A percentile compares a stretch with the other conserved stretches of the same genome.
Conservation (phyloP, 352 stramenopile genomes). For the Globisporangium nodosum region DNA sequence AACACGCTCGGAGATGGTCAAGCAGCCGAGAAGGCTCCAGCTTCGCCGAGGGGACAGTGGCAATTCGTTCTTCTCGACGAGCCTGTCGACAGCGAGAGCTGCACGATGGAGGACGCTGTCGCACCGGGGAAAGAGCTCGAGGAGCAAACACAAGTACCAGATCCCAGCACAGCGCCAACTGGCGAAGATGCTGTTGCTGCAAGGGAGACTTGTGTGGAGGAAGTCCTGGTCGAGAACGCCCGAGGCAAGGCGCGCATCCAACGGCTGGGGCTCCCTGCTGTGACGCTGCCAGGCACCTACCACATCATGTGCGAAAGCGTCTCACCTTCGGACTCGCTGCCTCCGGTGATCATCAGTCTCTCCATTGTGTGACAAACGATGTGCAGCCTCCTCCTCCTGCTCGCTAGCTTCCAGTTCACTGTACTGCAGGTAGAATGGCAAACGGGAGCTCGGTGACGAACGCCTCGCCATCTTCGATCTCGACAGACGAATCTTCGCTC, state of each 20-base stretch:
- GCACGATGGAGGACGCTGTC: background rate
- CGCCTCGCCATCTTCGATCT: conserved; percentile 24
- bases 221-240: conserved; percentile 16
- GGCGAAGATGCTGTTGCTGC: background rate
- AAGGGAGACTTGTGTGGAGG: conserved; percentile 13
- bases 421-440: conserved; percentile 19
- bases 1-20: background rate
- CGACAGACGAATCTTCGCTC: conserved; percentile 21
- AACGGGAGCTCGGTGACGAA: conserved; percentile 47
- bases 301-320: conserved; percentile 36
- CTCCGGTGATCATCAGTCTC: conserved; percentile 13
- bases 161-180: background rate
- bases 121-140: background rate
- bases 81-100: background rate
- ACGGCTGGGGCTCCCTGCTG: conserved; percentile 20
- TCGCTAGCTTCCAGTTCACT: conserved; percentile 15
- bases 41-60: background rate
- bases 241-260: conserved; percentile 25
- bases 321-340: conserved; percentile 17
- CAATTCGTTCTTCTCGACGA: conserved; percentile 1
- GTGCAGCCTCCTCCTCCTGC: background rate
- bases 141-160: no score
- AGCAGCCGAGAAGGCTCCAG: background rate
- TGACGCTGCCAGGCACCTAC: conserved; percentile 29
- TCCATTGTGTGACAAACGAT: conserved; percentile 5